Percentiles rank a stretch among this genome's conserved stretches.
Conservation (phyloP, 345 rosid species). For the Cardamine chenopodiifolia region DNA sequence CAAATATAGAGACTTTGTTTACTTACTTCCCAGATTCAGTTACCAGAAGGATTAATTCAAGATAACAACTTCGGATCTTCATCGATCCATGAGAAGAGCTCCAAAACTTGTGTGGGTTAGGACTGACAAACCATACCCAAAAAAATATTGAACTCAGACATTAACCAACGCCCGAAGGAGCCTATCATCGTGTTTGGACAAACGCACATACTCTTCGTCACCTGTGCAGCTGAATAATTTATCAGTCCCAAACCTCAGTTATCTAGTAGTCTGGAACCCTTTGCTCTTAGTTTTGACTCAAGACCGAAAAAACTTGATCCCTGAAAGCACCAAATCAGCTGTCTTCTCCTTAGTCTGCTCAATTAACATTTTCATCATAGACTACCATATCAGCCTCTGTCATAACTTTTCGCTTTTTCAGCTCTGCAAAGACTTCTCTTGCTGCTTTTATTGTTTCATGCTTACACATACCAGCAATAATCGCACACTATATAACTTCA, state of each 20-base stretch:
- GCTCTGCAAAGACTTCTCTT: slow-evolving; percentile 63
- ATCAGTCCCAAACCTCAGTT: neutral
- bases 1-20: neutral
- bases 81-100: neutral
- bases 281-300: slow-evolving; percentile 82
- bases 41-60: neutral
- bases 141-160: neutral
- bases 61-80: neutral
- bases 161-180: neutral
- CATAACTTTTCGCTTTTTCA: slow-evolving; percentile 56
- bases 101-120: slow-evolving; percentile 15
- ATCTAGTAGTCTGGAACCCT: slow-evolving; percentile 59
- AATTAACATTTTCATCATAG: slow-evolving; percentile 72
- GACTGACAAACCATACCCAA: neutral
- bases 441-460: slow-evolving; percentile 78
- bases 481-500: slow-evolving; percentile 64
- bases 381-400: slow-evolving; percentile 70
- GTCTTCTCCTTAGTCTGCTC: slow-evolving; percentile 85
- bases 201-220: neutral
- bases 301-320: slow-evolving; percentile 83
- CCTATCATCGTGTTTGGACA: neutral
- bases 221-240: slow-evolving; percentile 4
- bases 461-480: slow-evolving; percentile 76
- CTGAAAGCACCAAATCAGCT: slow-evolving; percentile 73
- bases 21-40: neutral